A percentile compares a stretch with the other conserved stretches of the same genome.
Conservation (phyloP, 2,329 filamentous ascomycete species). For the Elsinoe arachidis region DNA sequence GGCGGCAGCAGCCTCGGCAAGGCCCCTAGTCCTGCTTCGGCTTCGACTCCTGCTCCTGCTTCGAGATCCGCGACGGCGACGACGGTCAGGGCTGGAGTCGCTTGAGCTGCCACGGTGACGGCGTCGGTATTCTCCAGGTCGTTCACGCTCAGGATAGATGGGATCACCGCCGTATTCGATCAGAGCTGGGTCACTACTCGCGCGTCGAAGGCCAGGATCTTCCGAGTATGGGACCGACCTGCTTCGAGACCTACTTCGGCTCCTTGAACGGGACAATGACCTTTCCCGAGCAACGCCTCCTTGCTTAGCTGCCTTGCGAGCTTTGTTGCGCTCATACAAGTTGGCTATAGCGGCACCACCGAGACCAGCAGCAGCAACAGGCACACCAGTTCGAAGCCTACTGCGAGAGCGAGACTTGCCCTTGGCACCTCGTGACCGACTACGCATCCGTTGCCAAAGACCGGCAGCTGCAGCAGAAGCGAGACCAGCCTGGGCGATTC, state of each 20-base stretch:
- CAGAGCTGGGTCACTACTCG: slow-evolving; percentile 43
- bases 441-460: slow-evolving; percentile 50
- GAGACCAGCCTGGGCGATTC: slow-evolving; percentile 53
- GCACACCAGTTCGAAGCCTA: slow-evolving; percentile 47
- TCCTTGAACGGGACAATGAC: slow-evolving; percentile 19
- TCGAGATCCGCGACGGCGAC: slow-evolving; percentile 25
- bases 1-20: slow-evolving; percentile 49
- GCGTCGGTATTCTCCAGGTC: slow-evolving; percentile 35
- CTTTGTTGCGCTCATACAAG: slow-evolving; percentile 55
- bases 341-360: slow-evolving; percentile 53
- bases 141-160: slow-evolving; percentile 46
- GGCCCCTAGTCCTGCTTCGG: slow-evolving; percentile 41
- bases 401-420: slow-evolving; percentile 38
- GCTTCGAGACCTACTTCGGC: slow-evolving; percentile 37
- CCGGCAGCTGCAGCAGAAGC: slow-evolving; percentile 55
- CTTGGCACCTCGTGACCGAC: slow-evolving; percentile 45
- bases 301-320: slow-evolving; percentile 47
- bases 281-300: slow-evolving; percentile 30
- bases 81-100: slow-evolving; percentile 33
- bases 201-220: slow-evolving; percentile 28
- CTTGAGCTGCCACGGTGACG: slow-evolving; percentile 36
- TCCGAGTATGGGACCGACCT: slow-evolving; percentile 33
- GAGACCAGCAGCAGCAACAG: slow-evolving; percentile 52
- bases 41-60: slow-evolving; percentile 34
- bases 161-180: slow-evolving; percentile 58